Evolutionary conservation across 2,329 filamentous ascomycete species (phyloP), one percentile per base, ranked within the genome.

Genomic region (Xylariomycetidae sp.): DNA sequence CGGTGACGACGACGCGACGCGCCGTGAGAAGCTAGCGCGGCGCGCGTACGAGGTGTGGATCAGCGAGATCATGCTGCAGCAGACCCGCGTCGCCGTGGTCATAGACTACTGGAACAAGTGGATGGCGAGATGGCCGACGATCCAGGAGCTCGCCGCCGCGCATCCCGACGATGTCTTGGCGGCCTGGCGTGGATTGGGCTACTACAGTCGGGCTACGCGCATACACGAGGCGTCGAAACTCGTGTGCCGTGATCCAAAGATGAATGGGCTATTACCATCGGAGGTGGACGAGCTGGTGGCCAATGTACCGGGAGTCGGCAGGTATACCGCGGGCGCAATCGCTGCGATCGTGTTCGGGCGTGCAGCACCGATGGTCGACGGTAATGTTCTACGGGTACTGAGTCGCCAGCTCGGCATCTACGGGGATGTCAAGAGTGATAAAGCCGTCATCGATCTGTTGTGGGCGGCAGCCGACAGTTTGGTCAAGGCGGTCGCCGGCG

Each of bases 31-130:
- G 3, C 59, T 80, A 9, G 68, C 71, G 37, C 66, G 59, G 18
- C 69, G 77, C 30, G 77, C 77, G 2, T 82, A 82, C 57, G 69
- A 80, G 51, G 77, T 82, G 29, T 81, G 77, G 74, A 78, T 82
- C 49, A 77, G 71, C 48, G 77, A 82, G 58, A 73, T 80, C 45
- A 82, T 82, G 77, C 65, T 81, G 9, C 77, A 82, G 53, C 77
- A 82, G 56, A 82, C 77, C 2, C 72, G 77, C 17, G 77, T 82
- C 4, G 67, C 72, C 3, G 71, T 70, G 6, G 77, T 80, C 1
- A 71, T 80, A 14, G 73, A 71, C 30, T 82, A 82, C 51, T 82
- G 77, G 72, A 74, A 70, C 18, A 63, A 63, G 1, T 82, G 77
- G 77, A 77, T 77, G 62, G 62, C 54, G 1, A 67, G 67, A 36